Evolutionary conservation across 2,329 filamentous ascomycete genomes (phyloP).

Genomic region (Bipolaris oryzae): DNA sequence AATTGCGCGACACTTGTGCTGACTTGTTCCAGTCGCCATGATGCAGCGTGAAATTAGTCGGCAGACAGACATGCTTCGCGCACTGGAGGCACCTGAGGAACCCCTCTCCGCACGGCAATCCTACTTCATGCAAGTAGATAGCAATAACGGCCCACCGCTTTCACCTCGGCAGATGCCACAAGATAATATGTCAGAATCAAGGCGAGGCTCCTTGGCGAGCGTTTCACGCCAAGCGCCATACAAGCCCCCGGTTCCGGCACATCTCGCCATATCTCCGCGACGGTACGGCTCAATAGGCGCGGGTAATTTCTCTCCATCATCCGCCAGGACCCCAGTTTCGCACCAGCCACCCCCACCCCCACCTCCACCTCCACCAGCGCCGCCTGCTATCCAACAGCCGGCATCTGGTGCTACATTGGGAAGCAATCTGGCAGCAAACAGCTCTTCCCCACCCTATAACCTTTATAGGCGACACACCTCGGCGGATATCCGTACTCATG

Average conservation of each 20-base stretch:
- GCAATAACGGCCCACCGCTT: slow-evolving; percentile 68
- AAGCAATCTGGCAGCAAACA: slow-evolving; percentile 44
- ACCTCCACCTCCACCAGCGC: slow-evolving; percentile 67
- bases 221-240: slow-evolving; percentile 68
- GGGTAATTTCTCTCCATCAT: slow-evolving; percentile 70
- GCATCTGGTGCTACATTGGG: slow-evolving; percentile 56
- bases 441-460: slow-evolving; percentile 65
- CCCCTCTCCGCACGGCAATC: slow-evolving; percentile 61
- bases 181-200: slow-evolving; percentile 68
- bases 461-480: slow-evolving; percentile 87
- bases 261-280: slow-evolving; percentile 77
- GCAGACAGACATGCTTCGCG: slow-evolving; percentile 64
- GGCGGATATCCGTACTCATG: slow-evolving; percentile 81
- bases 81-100: slow-evolving; percentile 68
- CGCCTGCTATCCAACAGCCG: slow-evolving; percentile 68
- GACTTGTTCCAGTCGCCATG: slow-evolving; percentile 42
- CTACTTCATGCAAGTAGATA: slow-evolving; percentile 52
- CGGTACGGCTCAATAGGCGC: slow-evolving; percentile 87
- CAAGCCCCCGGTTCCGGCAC: slow-evolving; percentile 79
- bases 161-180: slow-evolving; percentile 87
- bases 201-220: slow-evolving; percentile 67
- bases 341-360: slow-evolving; percentile 65
- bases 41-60: slow-evolving; percentile 69
- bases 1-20: slow-evolving; percentile 33
- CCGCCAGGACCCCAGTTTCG: slow-evolving; percentile 73